These are phyloP conservation scores for Chlorella variabilis DNA, from an alignment of 163 green algal genomes.

Conservation along the genomic window DNA sequence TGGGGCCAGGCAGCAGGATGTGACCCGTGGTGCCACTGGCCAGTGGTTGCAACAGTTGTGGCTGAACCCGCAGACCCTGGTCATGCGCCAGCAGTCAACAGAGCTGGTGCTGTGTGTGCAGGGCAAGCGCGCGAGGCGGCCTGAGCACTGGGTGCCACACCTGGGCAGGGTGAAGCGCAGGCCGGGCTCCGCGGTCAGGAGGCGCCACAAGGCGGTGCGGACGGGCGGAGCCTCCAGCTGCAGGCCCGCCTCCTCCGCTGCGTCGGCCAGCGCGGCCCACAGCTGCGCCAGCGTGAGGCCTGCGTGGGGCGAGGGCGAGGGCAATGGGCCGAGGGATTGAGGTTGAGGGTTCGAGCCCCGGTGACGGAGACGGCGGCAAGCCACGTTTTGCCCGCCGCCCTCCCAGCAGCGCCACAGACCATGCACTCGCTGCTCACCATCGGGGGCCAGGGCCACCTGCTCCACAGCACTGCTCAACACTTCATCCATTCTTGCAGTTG, in stretches of 20 bases:
- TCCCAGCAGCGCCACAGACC: background rate
- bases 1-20: background rate
- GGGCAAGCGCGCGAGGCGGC: too few relatives aligned
- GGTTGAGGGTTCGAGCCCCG: slow-evolving; percentile 13
- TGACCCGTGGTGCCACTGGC: background rate
- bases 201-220: slow-evolving; percentile 19
- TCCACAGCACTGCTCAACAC: background rate
- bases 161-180: background rate
- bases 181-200: slow-evolving; percentile 2
- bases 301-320: background rate
- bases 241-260: slow-evolving; percentile 18
- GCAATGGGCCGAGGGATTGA: background rate
- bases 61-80: too few relatives aligned
- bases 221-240: slow-evolving; percentile 15
- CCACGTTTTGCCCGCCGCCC: background rate
- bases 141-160: too few relatives aligned
- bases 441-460: background rate
- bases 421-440: background rate
- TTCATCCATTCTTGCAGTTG: background rate
- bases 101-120: too few relatives aligned
- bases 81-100: too few relatives aligned
- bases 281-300: background rate
- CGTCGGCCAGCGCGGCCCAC: background rate
- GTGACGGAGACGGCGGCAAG: background rate
- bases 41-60: too few relatives aligned